Conservation (phyloP, 1,284 basidiomycete genomes). For the Boletus smithii region DNA sequence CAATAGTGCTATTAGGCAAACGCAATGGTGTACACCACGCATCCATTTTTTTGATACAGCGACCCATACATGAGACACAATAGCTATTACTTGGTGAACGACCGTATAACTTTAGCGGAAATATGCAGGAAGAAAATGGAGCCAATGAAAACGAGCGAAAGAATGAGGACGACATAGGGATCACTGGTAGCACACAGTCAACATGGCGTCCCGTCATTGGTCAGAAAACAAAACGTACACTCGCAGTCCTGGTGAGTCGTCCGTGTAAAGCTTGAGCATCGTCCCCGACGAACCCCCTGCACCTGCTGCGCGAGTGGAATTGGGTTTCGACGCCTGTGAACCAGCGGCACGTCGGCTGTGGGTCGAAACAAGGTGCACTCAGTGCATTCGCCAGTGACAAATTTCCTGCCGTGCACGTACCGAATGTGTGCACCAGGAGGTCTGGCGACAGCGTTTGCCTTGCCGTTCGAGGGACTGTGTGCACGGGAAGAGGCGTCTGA, state of each 20-base stretch:
- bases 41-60: too few relatives aligned
- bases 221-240: conserved; percentile 64
- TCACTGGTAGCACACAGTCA: conserved; percentile 62
- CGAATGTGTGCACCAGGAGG: conserved; percentile 77
- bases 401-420: conserved; percentile 40
- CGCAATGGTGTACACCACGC: too few relatives aligned
- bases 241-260: conserved; percentile 93
- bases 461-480: conserved; percentile 38
- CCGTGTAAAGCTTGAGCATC: conserved; percentile 98
- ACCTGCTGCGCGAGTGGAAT: conserved; percentile 88
- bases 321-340: conserved; percentile 72
- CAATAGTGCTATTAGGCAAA: too few relatives aligned
- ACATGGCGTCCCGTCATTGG: neutral
- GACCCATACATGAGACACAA: too few relatives aligned
- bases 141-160: conserved; percentile 96
- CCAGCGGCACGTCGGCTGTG: conserved; percentile 75
- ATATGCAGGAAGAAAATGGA: conserved; percentile 99
- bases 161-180: conserved; percentile 95
- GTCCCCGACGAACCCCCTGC: conserved; percentile 96
- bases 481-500: conserved; percentile 53
- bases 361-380: neutral
- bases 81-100: conserved; percentile 66
- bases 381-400: neutral
- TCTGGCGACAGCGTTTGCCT: conserved; percentile 52
- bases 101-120: conserved; percentile 89